Conservation (phyloP, 2,329 filamentous ascomycete genomes). For the Trichophyton simii region DNA sequence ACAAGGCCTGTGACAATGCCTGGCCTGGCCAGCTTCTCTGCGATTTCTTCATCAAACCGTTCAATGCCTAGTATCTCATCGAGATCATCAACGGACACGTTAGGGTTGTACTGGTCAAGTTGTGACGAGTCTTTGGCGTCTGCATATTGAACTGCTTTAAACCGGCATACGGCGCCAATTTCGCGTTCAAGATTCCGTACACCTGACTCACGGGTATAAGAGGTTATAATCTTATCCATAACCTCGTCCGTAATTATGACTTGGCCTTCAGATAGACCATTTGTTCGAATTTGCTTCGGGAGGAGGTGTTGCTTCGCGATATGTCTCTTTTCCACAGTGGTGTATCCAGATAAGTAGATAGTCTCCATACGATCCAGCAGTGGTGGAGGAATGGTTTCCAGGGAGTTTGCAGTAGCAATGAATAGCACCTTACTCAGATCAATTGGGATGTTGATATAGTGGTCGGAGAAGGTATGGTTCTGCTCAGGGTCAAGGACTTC, state of each 20-base stretch:
- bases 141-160: slow-evolving; percentile 88
- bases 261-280: slow-evolving; percentile 66
- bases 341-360: slow-evolving; percentile 87
- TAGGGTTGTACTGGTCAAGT: slow-evolving; percentile 57
- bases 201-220: slow-evolving; percentile 90
- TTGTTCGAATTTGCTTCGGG: slow-evolving; percentile 85
- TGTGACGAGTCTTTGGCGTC: slow-evolving; percentile 68
- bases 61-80: slow-evolving; percentile 88
- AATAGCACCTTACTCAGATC: slow-evolving; percentile 95
- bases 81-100: slow-evolving; percentile 64
- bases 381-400: slow-evolving; percentile 90
- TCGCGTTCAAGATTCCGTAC: slow-evolving; percentile 94
- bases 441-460: slow-evolving; percentile 91
- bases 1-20: slow-evolving; percentile 94
- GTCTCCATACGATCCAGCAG: slow-evolving; percentile 95
- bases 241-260: slow-evolving; percentile 69
- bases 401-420: slow-evolving; percentile 88
- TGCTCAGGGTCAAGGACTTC: slow-evolving; percentile 96
- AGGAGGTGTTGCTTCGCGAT: slow-evolving; percentile 90
- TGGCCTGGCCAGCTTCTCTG: slow-evolving; percentile 67
- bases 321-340: slow-evolving; percentile 89
- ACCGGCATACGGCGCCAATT: slow-evolving; percentile 83
- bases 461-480: slow-evolving; percentile 87
- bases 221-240: slow-evolving; percentile 87
- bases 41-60: slow-evolving; percentile 88